Evolutionary conservation across 805 yeast genomes (phyloP), one percentile per base, ranked within the genome.

Genomic region (Lipomyces japonicus): DNA sequence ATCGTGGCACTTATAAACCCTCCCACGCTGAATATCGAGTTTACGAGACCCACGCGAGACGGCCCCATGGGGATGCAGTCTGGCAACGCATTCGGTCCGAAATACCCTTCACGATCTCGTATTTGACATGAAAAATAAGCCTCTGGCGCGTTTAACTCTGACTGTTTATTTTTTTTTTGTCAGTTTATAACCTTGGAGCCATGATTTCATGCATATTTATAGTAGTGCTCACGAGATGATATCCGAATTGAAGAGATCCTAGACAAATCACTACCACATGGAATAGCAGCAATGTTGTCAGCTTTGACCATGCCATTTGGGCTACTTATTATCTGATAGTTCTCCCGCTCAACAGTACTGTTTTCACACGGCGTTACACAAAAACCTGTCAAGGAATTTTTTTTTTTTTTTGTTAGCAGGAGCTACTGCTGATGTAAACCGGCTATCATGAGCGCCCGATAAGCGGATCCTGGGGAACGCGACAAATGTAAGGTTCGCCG

Each of bases 101-200:
- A 46, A 7, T 7, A 6, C 21, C 39, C 38, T 12, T 44, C 50
- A 4, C 37, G 22, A 44, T 54, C 42, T 16, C 40, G 36, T 34
- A 44, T 37, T 26, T 46, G 50, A 32, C 58, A 54, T 10, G 58
- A 54, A 24, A 54, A 53, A 23, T 54, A 54, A 10, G 53, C 41
- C 24, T 84, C 85, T 0, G 97, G 96, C 4, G 96, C 95, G 68
- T 91, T 91, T 65, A 91, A 74, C 66, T 90, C 97, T 1, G 96
- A 84, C 68, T 66, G 42, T 6, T 18, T 12, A 12, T n/a, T 12
- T 16, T 19, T 18, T 35, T 6, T 16, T 19, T 26, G 38, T 32
- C 32, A 32, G 31, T 4, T 16, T 16, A 3, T 3, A 6, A 18
- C 25, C n/a, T 25, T 6, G 42, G n/a, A 19, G 28, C 28, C 35